A percentile compares a stretch with the other conserved stretches of the same genome.
phyloP scores from a whole-genome alignment of 805 yeast species.

The Nakazawaea laoshanensis region DNA sequence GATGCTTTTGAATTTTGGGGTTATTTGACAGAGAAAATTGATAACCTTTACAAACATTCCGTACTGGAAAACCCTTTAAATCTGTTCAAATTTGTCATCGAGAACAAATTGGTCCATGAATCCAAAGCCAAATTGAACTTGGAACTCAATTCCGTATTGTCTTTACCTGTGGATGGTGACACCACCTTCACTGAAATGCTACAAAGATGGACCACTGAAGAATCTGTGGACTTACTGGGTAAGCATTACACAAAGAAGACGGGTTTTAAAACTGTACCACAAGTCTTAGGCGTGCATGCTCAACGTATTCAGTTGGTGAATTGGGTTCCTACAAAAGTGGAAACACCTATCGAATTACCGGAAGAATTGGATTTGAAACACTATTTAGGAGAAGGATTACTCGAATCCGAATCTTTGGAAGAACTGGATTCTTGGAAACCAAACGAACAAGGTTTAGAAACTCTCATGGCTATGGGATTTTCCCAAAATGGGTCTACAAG shows the following conservation, averaged over 20 bases:
- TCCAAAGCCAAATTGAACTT: slow-evolving; percentile 38
- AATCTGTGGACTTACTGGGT: slow-evolving; percentile 57
- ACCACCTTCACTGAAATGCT: slow-evolving; percentile 42
- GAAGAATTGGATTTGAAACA: slow-evolving; percentile 31
- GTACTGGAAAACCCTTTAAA: slow-evolving; percentile 37
- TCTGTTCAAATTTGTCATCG: slow-evolving; percentile 54
- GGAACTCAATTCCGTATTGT: slow-evolving; percentile 54
- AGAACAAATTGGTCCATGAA: slow-evolving; percentile 56
- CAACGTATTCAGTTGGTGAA: slow-evolving; percentile 76
- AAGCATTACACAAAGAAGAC: slow-evolving; percentile 28
- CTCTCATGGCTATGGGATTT: slow-evolving; percentile 82
- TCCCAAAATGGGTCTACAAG: slow-evolving; percentile 53
- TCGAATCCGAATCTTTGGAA: slow-evolving; percentile 29
- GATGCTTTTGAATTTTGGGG: slow-evolving; percentile 89
- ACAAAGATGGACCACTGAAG: slow-evolving; percentile 32
- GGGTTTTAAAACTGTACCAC: slow-evolving; percentile 58
- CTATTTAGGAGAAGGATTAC: slow-evolving; percentile 32
- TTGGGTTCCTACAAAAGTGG: slow-evolving; percentile 84
- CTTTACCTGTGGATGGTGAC: slow-evolving; percentile 48
- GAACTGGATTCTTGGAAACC: slow-evolving; percentile 33
- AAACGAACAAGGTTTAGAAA: slow-evolving; percentile 42
- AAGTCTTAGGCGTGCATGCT: slow-evolving; percentile 61
- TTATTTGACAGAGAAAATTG: slow-evolving; percentile 57
- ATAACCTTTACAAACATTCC: slow-evolving; percentile 28
- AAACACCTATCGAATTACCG: slow-evolving; percentile 58